A percentile compares a stretch with the other conserved stretches of the same genome.
Evolutionary conservation across 2,329 filamentous ascomycete genomes (phyloP).

Genomic region (Xylariaceae sp.): DNA sequence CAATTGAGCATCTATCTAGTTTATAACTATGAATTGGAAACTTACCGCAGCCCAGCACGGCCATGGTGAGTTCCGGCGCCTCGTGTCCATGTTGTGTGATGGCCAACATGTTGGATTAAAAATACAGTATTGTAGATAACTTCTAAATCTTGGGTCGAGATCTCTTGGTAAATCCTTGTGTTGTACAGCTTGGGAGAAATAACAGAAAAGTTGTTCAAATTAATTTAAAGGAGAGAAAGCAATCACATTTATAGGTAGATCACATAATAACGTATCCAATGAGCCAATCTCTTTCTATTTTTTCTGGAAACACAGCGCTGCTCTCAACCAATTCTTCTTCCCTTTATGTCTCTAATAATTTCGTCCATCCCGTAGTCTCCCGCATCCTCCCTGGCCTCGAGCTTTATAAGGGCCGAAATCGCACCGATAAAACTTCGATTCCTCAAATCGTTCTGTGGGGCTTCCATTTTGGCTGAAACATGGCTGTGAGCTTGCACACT

Average conservation of each 20-base stretch:
- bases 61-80: slow-evolving; percentile 69
- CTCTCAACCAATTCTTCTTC: slow-evolving; percentile 11
- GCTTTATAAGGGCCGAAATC: slow-evolving; percentile 26
- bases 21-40: not conserved
- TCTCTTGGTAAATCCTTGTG: too few relatives aligned
- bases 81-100: slow-evolving; percentile 44
- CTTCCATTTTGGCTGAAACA: slow-evolving; percentile 14
- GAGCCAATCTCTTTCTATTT: slow-evolving; percentile 14
- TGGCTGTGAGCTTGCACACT: not conserved
- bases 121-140: not conserved
- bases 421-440: too few relatives aligned
- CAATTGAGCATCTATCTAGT: not conserved
- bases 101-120: slow-evolving; percentile 40
- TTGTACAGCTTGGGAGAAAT: too few relatives aligned
- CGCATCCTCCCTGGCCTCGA: not conserved
- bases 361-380: not conserved
- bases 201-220: not conserved
- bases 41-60: slow-evolving; percentile 82
- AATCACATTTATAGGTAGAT: not conserved
- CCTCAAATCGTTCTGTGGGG: slow-evolving; percentile 18
- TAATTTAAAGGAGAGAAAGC: not conserved
- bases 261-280: not conserved
- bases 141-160: too few relatives aligned
- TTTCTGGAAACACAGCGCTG: slow-evolving; percentile 6
- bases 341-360: not conserved